These are phyloP conservation scores for Alternaria ethzedia DNA, from an alignment of 2,329 filamentous ascomycete species.

Conservation along the genomic window DNA sequence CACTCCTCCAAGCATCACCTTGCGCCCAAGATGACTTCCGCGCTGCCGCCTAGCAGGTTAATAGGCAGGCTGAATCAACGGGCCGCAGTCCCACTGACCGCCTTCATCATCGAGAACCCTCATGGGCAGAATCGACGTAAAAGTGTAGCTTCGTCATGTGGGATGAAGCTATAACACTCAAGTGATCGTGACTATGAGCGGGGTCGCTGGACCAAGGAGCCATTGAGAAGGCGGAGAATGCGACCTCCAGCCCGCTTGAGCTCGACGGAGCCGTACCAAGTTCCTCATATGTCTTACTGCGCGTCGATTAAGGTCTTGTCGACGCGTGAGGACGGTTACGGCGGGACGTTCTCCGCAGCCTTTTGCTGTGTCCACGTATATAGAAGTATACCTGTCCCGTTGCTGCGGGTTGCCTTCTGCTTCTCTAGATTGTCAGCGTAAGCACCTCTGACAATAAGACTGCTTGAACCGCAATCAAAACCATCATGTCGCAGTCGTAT, in stretches of 20 bases:
- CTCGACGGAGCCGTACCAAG: slow-evolving; percentile 23
- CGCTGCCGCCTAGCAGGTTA: slow-evolving; percentile 23
- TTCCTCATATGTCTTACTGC: slow-evolving; percentile 33
- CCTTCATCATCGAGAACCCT: slow-evolving; percentile 30
- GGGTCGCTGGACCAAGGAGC: slow-evolving; percentile 20
- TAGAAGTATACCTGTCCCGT: slow-evolving; percentile 36
- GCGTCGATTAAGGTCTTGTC: slow-evolving; percentile 32
- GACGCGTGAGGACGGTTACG: slow-evolving; percentile 43
- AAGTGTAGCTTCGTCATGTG: slow-evolving; percentile 31
- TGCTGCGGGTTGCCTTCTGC: slow-evolving; percentile 10
- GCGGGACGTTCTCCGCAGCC: slow-evolving; percentile 46
- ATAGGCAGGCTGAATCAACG: slow-evolving; percentile 45
- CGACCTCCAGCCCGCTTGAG: slow-evolving; percentile 20
- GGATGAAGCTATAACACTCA: slow-evolving; percentile 19
- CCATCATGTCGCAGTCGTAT: slow-evolving; percentile 45
- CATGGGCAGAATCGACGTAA: slow-evolving; percentile 40
- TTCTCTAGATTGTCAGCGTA: slow-evolving; percentile 9
- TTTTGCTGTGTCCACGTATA: slow-evolving; percentile 34
- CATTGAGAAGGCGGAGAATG: slow-evolving; percentile 31
- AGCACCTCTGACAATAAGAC: slow-evolving; percentile 9
- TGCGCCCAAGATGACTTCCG: slow-evolving; percentile 10
- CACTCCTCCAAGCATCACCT: slow-evolving; percentile 12
- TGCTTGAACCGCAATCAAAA: slow-evolving; percentile 1
- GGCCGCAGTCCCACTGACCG: slow-evolving; percentile 47
- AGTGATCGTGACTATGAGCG: slow-evolving; percentile 22